phyloP scores from a whole-genome alignment of 306 rosid species.

The Pachyrhizus erosus region DNA sequence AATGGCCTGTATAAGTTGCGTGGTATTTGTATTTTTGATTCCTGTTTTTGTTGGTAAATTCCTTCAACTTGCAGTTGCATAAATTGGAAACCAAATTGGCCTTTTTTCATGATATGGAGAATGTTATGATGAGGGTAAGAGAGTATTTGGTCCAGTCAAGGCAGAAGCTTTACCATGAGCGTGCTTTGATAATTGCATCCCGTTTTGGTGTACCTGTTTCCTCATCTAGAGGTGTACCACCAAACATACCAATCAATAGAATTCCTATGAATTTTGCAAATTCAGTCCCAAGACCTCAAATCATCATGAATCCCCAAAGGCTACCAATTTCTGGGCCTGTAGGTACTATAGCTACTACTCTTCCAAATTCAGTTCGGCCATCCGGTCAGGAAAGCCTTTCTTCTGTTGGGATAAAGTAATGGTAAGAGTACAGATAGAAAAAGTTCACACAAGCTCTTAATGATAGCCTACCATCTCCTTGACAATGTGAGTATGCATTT shows the following conservation, averaged over 20 bases:
- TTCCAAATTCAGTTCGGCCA: conserved; percentile 55
- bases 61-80: conserved; percentile 61
- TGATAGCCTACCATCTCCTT: conserved; percentile 17
- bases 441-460: conserved; percentile 35
- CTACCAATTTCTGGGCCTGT: conserved; percentile 60
- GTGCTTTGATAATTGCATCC: conserved; percentile 75
- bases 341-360: conserved; percentile 48
- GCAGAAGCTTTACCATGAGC: conserved; percentile 82
- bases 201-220: conserved; percentile 69
- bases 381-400: conserved; percentile 59
- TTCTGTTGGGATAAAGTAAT: conserved; percentile 54
- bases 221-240: conserved; percentile 59
- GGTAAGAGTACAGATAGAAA: not conserved
- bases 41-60: conserved; percentile 23
- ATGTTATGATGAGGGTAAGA: conserved; percentile 63
- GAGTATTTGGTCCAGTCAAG: conserved; percentile 77
- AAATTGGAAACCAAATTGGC: conserved; percentile 77
- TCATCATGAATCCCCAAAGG: conserved; percentile 59
- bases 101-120: conserved; percentile 75
- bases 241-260: conserved; percentile 59
- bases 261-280: conserved; percentile 59
- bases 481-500: conserved; percentile 41
- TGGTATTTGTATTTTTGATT: conserved; percentile 13
- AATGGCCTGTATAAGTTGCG: not conserved
- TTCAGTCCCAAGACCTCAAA: conserved; percentile 65